Conservation (phyloP, 352 stramenopile genomes). For the Globisporangium acanthophoron region DNA sequence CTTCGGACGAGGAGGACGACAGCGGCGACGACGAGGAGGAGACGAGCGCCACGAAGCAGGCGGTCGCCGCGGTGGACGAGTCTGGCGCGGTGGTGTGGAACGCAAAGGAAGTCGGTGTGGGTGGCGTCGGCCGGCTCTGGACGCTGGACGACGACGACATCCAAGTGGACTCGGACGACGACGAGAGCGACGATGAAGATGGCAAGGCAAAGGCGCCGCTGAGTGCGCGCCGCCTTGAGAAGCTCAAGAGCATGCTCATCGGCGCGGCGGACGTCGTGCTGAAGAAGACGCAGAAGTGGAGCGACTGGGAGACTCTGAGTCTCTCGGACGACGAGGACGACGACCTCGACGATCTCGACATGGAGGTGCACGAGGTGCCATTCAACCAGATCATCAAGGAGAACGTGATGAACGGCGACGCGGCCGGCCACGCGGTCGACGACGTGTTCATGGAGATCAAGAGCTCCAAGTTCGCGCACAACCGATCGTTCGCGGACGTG, state of each 20-base stretch:
- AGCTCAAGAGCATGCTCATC: constrained; percentile 69
- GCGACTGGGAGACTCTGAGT: constrained; percentile 76
- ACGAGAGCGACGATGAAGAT: constrained; percentile 31
- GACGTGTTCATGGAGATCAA: constrained; percentile 93
- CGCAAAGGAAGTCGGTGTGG: constrained; percentile 55
- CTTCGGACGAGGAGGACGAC: constrained; percentile 47
- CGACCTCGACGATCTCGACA: constrained; percentile 43
- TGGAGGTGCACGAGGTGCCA: constrained; percentile 33
- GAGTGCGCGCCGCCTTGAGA: constrained; percentile 32
- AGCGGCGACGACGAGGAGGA: constrained; percentile 17
- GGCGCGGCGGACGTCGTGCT: constrained; percentile 56
- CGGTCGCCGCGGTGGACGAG: constrained; percentile 1
- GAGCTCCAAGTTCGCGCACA: constrained; percentile 93
- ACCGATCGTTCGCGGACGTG: constrained; percentile 78
- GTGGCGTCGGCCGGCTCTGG: constrained; percentile 72
- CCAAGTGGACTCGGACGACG: constrained; percentile 59
- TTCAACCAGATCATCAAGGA: constrained; percentile 80
- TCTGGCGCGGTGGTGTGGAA: constrained; percentile 42
- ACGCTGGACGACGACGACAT: constrained; percentile 82
- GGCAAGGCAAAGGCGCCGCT: constrained; percentile 22
- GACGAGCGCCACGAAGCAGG: background rate
- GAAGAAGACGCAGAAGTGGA: constrained; percentile 53
- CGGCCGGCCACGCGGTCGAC: constrained; percentile 73
- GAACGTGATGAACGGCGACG: constrained; percentile 73
- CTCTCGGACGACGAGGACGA: constrained; percentile 77